Evolutionary conservation across 805 yeast genomes (phyloP), one percentile per base, ranked within the genome.

Genomic region (Scheffersomyces amazonensis): DNA sequence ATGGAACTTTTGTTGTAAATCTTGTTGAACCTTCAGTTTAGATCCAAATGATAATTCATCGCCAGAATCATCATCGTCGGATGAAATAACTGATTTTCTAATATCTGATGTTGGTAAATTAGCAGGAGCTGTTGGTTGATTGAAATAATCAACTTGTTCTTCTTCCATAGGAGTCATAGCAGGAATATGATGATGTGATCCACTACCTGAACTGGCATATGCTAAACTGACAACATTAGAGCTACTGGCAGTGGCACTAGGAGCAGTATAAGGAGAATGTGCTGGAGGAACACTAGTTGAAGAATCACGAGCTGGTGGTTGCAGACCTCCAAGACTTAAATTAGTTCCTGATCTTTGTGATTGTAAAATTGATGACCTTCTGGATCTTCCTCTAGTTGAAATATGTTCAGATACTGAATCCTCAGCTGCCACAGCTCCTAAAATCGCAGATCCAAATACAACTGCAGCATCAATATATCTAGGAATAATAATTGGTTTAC

Each of bases 401-500:
- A 62, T 44, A 48, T 69, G 69, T 48, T 62, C 66, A 31, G 54
- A 42, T 39, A 75, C 74, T 11, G 75, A 73, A 43, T 76, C 81
- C 48, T 83, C 81, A 9, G 93, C 88, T 3, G 98, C 98, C 44
- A 82, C 88, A 2, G 98, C 97, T 27, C 98, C 99, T 44, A 93
- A 72, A 57, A 93, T 69, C 0, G 99, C 98, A 3, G 96, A 77
- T 17, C 99, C 99, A 56, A 91, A 86, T 2, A 93, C 98, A 28
- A 93, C 99, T 2, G 97, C 95, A 1, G 97, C 93, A 57, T 91
- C 98, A 52, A 91, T 89, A 62, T 93, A 90, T 53, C 91, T 76
- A 34, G 99, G 99, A 46, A 91, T 87, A 34, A 93, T 78, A 41
- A 93, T 81, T 13, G 97, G 96, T 65, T 84, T 71, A 4, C 95